phyloP scores from a whole-genome alignment of 2,329 filamentous ascomycete species.

The Colletotrichum sp. region DNA sequence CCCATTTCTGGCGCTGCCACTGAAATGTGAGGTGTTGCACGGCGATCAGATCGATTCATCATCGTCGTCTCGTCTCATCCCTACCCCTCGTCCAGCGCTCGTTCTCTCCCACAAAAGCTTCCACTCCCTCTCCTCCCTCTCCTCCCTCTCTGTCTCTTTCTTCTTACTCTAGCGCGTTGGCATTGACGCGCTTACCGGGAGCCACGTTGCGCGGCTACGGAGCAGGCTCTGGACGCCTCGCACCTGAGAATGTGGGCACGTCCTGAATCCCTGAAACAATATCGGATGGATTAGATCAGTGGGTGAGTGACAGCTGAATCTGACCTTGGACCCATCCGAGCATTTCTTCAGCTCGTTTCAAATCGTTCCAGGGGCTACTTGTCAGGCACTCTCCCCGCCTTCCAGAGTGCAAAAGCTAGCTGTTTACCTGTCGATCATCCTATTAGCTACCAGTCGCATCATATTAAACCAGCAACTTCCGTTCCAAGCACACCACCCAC shows the following conservation, averaged over 20 bases:
- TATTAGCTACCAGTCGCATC: not conserved
- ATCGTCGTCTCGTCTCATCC: not conserved
- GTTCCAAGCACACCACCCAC: not conserved
- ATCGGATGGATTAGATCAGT: not conserved
- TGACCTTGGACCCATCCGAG: not conserved
- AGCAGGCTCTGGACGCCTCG: not conserved
- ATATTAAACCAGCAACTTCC: not conserved
- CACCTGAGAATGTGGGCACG: conserved; percentile 15
- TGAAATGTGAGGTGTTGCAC: not conserved
- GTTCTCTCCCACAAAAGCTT: not conserved
- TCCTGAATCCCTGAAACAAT: conserved; percentile 6
- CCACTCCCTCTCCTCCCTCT: not conserved
- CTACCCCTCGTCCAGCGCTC: not conserved
- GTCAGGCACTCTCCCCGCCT: not conserved
- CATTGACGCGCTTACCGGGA: not conserved
- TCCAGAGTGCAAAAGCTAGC: not conserved
- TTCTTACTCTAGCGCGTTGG: not conserved
- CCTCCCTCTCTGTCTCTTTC: not conserved
- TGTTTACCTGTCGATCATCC: conserved; percentile 10
- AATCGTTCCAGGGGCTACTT: not conserved
- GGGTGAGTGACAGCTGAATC: not conserved
- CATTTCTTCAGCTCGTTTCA: conserved; percentile 13
- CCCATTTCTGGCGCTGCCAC: not conserved
- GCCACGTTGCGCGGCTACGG: not conserved
- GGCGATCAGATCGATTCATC: not conserved